Base-by-base conservation (phyloP, 2,329 filamentous ascomycete genomes). In the Claviceps sp. region DNA sequence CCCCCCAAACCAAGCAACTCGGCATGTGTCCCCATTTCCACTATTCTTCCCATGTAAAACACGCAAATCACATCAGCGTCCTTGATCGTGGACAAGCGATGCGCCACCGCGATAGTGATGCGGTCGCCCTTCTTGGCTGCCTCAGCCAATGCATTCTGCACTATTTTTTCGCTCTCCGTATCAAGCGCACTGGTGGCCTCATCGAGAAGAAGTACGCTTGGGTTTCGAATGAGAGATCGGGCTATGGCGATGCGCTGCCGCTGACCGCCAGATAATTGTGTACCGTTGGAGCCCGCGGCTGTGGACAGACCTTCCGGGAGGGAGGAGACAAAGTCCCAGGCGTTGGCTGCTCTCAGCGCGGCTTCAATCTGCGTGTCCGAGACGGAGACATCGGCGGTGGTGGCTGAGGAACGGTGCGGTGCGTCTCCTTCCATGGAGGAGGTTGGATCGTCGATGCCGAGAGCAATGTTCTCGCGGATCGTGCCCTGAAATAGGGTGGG, bases 41-140 rank as follows among this genome's bases (percentile, higher is more conserved):
- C 68, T 51, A 84, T 73, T 22, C 64, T 68, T 6, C 76, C 76
- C 2, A 71, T 66, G 8, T 79, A 76, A 59, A 84, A 80, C 0
- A 84, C 78, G 56, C 76, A 81, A 42, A 84, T 84, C 3, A 71
- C 63, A 60, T 83, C 76, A 0, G 77, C 78, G 52, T 82, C 72
- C 68, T 95, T 91, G 68, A 96, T 95, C 0, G 90, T 96, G 2
- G 85, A 91, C 5, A 96, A 75, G 38, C 91, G 81, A 68, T 97
- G 90, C 0, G 90, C 90, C 59, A 97, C 95, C 44, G 87, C 91
- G 64, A 97, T 95, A 3, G 90, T 96, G 0, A 90, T 96, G 66
- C 90, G 93, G 62, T 85, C 84, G 30, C 87, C 88, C 57, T 79
- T 75, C 40, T 95, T 81, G 22, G 95, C 76, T 40, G 80, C 81